A percentile compares a stretch with the other conserved stretches of the same genome.
These are phyloP conservation scores for Populus hybrid DNA, from an alignment of 441 rosid genomes.

Conservation along the genomic window DNA sequence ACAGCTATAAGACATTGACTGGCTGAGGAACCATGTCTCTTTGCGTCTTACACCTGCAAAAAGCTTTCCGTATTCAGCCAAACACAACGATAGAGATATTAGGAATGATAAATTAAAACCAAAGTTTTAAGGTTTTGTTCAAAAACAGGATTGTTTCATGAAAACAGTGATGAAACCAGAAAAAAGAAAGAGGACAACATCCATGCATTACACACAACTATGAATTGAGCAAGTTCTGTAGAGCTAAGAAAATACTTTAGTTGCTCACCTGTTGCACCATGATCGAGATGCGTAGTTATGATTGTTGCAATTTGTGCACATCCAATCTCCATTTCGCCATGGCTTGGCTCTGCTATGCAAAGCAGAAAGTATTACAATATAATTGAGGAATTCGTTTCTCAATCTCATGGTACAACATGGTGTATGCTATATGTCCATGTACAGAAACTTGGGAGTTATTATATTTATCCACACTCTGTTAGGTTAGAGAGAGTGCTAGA, in stretches of 20 bases:
- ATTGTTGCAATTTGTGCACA: slow-evolving; percentile 79
- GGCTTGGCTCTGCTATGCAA: slow-evolving; percentile 60
- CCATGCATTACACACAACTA: not conserved
- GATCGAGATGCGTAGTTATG: slow-evolving; percentile 85
- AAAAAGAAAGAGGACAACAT: not conserved
- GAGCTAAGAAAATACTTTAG: slow-evolving; percentile 1
- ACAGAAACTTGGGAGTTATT: too few species aligned
- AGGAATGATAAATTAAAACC: not conserved
- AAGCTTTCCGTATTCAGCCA: slow-evolving; percentile 10
- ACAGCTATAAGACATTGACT: slow-evolving; percentile 29
- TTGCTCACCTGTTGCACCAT: slow-evolving; percentile 73
- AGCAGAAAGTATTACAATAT: not conserved
- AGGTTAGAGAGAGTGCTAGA: not conserved
- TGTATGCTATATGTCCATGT: not conserved
- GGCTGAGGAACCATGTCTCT: slow-evolving; percentile 30
- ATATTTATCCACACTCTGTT: too few species aligned
- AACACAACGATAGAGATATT: not conserved
- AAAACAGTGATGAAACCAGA: not conserved
- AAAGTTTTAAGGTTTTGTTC: not conserved
- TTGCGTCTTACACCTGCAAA: slow-evolving; percentile 46
- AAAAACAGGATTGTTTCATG: not conserved
- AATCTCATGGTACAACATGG: not conserved
- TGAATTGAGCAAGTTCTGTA: not conserved
- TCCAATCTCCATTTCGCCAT: slow-evolving; percentile 94
- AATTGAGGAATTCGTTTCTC: not conserved